Evolutionary conservation across 441 rosid genomes (phyloP).

Genomic region (Croton setiger): DNA sequence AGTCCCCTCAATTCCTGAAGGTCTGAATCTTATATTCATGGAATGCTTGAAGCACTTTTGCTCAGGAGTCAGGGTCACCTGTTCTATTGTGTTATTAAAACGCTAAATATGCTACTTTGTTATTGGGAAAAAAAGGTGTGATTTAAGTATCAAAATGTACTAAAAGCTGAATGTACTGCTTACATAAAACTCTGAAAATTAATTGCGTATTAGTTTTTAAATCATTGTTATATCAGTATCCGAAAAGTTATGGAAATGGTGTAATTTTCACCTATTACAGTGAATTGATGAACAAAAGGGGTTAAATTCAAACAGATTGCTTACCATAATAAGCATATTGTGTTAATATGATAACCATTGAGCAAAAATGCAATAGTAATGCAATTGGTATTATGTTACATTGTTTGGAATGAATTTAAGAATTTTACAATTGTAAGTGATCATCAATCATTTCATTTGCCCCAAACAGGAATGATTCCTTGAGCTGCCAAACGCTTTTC

Average conservation of each 20-base stretch:
- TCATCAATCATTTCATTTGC: conserved; percentile 24
- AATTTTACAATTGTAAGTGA: neutral
- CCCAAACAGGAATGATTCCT: conserved; percentile 88
- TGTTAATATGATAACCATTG: neutral
- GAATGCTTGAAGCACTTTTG: conserved; percentile 16
- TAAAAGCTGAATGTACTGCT: neutral
- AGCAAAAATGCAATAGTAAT: conserved; percentile 22
- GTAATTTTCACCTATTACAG: no score
- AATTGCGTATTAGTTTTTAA: no score
- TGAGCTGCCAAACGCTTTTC: conserved; percentile 94
- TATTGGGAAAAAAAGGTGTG: neutral
- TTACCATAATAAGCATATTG: neutral
- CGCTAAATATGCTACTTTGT: neutral
- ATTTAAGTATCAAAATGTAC: conserved; percentile 5
- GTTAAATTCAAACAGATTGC: no score
- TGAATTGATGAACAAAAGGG: no score
- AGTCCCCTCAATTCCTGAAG: conserved; percentile 2
- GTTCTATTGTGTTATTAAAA: conserved; percentile 17
- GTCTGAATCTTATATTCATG: conserved; percentile 12
- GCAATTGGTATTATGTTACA: conserved; percentile 16
- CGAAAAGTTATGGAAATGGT: no score
- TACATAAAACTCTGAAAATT: no score
- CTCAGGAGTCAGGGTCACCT: conserved; percentile 10
- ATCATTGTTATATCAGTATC: no score
- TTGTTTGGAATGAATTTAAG: conserved; percentile 17